Evolutionary conservation across 768 basidiomycete genomes (phyloP).

Genomic region (Termitomyces heimii): DNA sequence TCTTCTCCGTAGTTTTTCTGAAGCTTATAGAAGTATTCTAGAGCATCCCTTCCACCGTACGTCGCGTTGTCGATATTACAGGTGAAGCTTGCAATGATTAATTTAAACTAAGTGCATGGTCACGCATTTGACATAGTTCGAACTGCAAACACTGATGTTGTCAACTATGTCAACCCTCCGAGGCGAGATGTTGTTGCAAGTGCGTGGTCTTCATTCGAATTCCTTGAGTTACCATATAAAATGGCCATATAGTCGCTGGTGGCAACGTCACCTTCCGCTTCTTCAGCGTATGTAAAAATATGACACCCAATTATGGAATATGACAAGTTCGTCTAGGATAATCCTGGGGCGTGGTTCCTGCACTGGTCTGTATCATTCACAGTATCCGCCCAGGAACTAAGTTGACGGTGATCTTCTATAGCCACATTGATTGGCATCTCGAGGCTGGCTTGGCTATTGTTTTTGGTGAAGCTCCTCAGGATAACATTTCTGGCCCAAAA

Average conservation of each 20-base stretch:
- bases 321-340: slow-evolving; percentile 20
- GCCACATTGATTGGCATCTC: slow-evolving; percentile 31
- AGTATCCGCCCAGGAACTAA: no score
- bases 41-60: slow-evolving; percentile 27
- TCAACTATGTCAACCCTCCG: slow-evolving; percentile 12
- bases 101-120: slow-evolving; percentile 18
- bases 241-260: slow-evolving; percentile 19
- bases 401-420: background rate
- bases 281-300: slow-evolving; percentile 14
- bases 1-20: no score
- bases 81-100: no score
- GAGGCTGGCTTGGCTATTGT: slow-evolving; percentile 30
- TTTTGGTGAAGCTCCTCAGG: slow-evolving; percentile 23
- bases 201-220: background rate
- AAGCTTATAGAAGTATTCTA: background rate
- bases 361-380: slow-evolving; percentile 24
- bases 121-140: slow-evolving; percentile 25
- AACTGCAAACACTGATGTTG: slow-evolving; percentile 15
- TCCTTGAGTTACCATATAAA: background rate
- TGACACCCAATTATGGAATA: background rate
- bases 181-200: background rate
- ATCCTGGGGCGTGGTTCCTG: slow-evolving; percentile 56
- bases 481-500: slow-evolving; percentile 21
- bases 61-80: background rate
- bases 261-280: slow-evolving; percentile 30